Percentiles rank a stretch among this genome's conserved stretches.
These are phyloP conservation scores for Saccharum officinarum DNA, from an alignment of 176 grass and related monocot genomes.

Conservation along the genomic window DNA sequence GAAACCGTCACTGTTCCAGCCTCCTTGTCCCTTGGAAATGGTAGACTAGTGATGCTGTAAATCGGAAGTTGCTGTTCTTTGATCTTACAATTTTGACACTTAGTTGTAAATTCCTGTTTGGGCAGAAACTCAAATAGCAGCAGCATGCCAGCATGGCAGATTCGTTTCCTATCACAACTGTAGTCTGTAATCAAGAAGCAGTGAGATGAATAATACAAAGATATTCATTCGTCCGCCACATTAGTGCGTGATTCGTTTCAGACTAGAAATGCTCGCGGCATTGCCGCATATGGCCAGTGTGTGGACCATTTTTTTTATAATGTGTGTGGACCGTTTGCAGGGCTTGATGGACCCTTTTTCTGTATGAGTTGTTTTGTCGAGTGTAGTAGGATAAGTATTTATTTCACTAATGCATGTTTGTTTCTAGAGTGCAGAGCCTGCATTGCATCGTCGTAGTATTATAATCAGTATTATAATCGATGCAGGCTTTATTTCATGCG, in stretches of 20 bases:
- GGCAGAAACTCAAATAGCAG: conserved; percentile 15
- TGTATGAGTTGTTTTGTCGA: too few species aligned
- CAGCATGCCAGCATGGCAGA: not conserved
- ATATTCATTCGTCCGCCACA: not conserved
- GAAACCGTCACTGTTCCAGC: not conserved
- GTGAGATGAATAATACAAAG: not conserved
- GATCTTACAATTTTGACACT: conserved; percentile 23
- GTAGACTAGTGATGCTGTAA: conserved; percentile 17
- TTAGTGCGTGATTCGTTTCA: not conserved
- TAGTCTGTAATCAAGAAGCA: not conserved
- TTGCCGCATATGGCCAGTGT: too few species aligned
- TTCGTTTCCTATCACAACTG: not conserved
- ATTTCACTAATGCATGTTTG: too few species aligned
- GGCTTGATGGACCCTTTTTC: too few species aligned
- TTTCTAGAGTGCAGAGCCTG: too few species aligned
- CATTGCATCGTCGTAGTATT: too few species aligned
- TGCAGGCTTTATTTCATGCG: too few species aligned
- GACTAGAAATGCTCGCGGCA: too few species aligned
- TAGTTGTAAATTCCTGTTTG: conserved; percentile 34
- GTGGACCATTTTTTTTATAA: too few species aligned
- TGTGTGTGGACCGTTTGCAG: too few species aligned
- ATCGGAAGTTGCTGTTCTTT: not conserved
- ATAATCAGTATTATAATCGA: too few species aligned
- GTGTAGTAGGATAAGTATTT: too few species aligned
- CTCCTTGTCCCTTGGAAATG: not conserved